Evolutionary conservation across 768 basidiomycete species (phyloP).

Genomic region (Mycena indigotica): DNA sequence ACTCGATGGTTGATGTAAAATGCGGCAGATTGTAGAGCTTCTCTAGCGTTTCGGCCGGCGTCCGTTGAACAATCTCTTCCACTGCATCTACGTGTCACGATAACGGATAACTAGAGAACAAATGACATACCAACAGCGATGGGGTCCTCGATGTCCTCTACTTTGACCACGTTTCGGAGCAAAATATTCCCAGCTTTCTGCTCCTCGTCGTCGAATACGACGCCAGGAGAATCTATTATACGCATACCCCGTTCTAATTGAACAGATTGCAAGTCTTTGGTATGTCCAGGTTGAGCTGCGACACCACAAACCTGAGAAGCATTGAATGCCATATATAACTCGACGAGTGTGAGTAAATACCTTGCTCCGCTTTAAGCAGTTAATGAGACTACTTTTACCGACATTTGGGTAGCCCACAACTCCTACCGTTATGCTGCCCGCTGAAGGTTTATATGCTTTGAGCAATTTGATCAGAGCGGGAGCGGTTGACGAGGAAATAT

Average conservation of each 20-base stretch:
- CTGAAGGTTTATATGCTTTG: slow-evolving; percentile 77
- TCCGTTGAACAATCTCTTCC: slow-evolving; percentile 81
- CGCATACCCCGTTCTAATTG: slow-evolving; percentile 91
- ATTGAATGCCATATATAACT: neutral
- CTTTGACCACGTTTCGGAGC: slow-evolving; percentile 85
- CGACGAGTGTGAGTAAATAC: slow-evolving; percentile 38
- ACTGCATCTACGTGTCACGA: slow-evolving; percentile 49
- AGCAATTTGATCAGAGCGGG: slow-evolving; percentile 79
- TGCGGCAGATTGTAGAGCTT: slow-evolving; percentile 86
- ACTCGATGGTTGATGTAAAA: slow-evolving; percentile 72
- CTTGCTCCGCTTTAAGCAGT: slow-evolving; percentile 85
- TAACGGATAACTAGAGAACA: neutral
- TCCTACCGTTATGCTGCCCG: slow-evolving; percentile 79
- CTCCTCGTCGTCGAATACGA: slow-evolving; percentile 89
- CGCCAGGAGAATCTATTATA: slow-evolving; percentile 94
- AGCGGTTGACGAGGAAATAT: slow-evolving; percentile 77
- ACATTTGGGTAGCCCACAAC: slow-evolving; percentile 98
- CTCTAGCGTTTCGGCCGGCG: slow-evolving; percentile 68
- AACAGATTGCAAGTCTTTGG: slow-evolving; percentile 87
- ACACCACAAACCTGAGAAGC: slow-evolving; percentile 78
- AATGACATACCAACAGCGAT: slow-evolving; percentile 74
- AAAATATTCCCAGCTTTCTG: slow-evolving; percentile 66
- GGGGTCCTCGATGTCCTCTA: slow-evolving; percentile 89
- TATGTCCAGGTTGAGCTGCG: slow-evolving; percentile 93
- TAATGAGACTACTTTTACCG: slow-evolving; percentile 93